Evolutionary conservation across 768 basidiomycete species (phyloP).

Genomic region (Russula sp.): DNA sequence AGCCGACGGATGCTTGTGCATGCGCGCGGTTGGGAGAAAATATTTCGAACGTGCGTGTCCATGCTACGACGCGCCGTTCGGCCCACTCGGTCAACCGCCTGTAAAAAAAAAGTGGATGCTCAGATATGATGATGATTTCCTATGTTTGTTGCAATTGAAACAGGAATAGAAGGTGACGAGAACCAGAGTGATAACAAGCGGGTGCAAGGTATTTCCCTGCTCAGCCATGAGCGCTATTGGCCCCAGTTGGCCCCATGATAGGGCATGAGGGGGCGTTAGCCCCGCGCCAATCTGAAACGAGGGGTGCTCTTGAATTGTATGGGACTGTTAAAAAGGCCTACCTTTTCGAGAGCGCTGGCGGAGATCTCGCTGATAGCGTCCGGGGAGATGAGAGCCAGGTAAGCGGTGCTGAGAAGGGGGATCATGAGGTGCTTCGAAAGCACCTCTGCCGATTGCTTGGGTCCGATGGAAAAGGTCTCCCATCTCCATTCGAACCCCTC

Average conservation of each 20-base stretch:
- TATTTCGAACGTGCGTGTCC: constrained; percentile 71
- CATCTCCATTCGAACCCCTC: constrained; percentile 73
- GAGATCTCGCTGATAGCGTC: constrained; percentile 56
- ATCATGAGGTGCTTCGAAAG: constrained; percentile 76
- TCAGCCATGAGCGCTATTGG: constrained; percentile 6
- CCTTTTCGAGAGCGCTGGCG: constrained; percentile 65
- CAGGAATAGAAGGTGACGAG: constrained; percentile 9
- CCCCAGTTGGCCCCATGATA: constrained; percentile 2
- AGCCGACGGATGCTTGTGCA: constrained; percentile 67
- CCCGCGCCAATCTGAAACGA: constrained; percentile 27
- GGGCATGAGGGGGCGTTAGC: constrained; percentile 17
- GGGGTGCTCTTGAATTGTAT: constrained; percentile 22
- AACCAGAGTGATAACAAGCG: background rate
- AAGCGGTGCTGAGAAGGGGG: constrained; percentile 68
- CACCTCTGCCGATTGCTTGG: constrained; percentile 63
- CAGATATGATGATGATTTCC: background rate
- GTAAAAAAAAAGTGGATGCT: constrained; percentile 8
- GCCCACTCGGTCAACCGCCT: constrained; percentile 70
- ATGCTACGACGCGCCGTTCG: constrained; percentile 63
- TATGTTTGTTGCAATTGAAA: background rate
- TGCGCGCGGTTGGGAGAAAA: constrained; percentile 63
- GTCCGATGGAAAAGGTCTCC: constrained; percentile 66
- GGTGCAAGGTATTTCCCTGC: constrained; percentile 13
- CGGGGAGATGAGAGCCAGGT: constrained; percentile 62
- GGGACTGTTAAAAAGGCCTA: constrained; percentile 33